Evolutionary conservation across 305 asterid species (phyloP).

Genomic region (Caryopteris hybrid): DNA sequence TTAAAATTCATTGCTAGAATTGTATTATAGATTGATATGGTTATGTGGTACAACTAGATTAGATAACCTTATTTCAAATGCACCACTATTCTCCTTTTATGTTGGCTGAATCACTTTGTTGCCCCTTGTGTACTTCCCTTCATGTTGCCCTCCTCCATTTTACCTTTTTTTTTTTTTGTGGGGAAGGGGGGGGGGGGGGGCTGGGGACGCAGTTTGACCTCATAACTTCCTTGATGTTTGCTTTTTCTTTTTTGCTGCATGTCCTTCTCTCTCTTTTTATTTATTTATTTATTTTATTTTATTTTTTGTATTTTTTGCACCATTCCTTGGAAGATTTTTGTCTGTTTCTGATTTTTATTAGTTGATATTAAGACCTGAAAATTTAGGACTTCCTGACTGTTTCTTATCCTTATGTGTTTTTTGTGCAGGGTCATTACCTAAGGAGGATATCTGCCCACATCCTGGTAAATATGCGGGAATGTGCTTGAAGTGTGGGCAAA

Average conservation of each 20-base stretch:
- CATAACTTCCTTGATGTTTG: neutral
- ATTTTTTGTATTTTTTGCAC: neutral
- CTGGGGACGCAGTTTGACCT: neutral
- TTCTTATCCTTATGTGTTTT: neutral
- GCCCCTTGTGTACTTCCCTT: neutral
- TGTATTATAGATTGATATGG: constrained; percentile 2
- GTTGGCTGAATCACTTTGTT: neutral
- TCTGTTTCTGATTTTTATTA: neutral
- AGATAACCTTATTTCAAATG: neutral
- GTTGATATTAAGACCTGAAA: neutral
- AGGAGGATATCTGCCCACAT: constrained; percentile 49
- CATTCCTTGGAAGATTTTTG: neutral
- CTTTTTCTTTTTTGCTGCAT: too few species aligned
- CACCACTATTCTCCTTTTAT: neutral
- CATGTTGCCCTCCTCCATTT: neutral
- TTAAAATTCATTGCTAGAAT: neutral
- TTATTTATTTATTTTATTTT: too few species aligned
- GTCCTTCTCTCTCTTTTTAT: too few species aligned
- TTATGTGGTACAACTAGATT: neutral
- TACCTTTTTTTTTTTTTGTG: neutral
- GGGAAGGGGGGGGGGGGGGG: too few species aligned
- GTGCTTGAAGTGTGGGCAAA: constrained; percentile 79
- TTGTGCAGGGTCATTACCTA: constrained; percentile 32
- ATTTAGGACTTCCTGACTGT: neutral
- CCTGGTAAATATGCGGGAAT: constrained; percentile 88